Evolutionary conservation across 2,329 filamentous ascomycete genomes (phyloP), one percentile per base, ranked within the genome.

Genomic region (Phoma sp.): DNA sequence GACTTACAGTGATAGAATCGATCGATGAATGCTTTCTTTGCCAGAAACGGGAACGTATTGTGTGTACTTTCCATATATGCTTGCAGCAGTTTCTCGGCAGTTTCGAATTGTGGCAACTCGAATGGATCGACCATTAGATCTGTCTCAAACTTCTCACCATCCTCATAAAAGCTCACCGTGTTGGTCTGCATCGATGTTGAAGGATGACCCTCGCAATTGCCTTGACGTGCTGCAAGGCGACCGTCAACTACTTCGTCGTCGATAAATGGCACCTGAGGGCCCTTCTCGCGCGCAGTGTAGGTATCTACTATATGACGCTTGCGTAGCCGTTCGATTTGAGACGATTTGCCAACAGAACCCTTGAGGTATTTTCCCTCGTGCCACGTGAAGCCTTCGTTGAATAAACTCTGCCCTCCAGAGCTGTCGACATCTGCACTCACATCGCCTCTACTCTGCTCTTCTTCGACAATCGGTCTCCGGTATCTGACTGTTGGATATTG

Each of bases 1-100:
- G 20, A 56, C 60, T 7, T 57, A 62, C 54, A 74, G 4, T 62
- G 57, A 38, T 68, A 59, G 48, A 76, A 77, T 38, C 74, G 66
- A 9, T 47, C 49, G 7, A 60, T 45, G 43, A 77, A 76, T 0
- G 63, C 58, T 18, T 60, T 62, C 61, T 74, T 53, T 18, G 62
- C 40, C 56, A 68, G 52, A 60, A 78, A 56, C 57, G 72, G 53
- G 42, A 56, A 68, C 4, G 59, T 55, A 14, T 48, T 48, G 9
- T 57, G 61, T 10, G 53, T 55, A 7, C 65, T 71, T 2, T 65
- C 53, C 52, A 77, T 66, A 42, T 75, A 78, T 18, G 56, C 59
- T 21, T 65, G 33, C 14, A 76, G 47, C 3, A 76, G 55, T 15
- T 45, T 45, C 23, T 73, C 61, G 1, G 69, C 73, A 10, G 53